phyloP scores from a whole-genome alignment of 2,329 filamentous ascomycete genomes.

The Aspergillus quadricinctus region DNA sequence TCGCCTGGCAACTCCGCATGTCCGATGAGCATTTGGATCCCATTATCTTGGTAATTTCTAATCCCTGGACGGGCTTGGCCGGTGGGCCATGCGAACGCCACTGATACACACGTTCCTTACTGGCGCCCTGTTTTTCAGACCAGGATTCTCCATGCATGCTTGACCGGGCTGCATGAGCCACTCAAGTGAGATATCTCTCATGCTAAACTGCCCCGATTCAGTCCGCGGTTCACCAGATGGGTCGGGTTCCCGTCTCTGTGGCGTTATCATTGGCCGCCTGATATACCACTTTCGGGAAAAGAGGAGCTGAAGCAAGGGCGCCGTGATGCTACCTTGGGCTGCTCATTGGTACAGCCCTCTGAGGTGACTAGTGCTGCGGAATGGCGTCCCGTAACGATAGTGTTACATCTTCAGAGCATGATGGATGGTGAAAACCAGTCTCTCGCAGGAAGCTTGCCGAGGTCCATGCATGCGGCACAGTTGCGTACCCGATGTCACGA shows the following conservation, averaged over 20 bases:
- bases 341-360: slow-evolving; percentile 16
- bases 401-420: background rate
- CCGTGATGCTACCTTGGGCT: slow-evolving; percentile 6
- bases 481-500: background rate
- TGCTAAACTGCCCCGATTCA: slow-evolving; percentile 8
- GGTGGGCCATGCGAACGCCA: slow-evolving; percentile 12
- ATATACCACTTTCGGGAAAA: slow-evolving; percentile 12
- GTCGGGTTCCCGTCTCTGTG: slow-evolving; percentile 6
- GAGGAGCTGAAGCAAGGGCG: slow-evolving; percentile 11
- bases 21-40: background rate
- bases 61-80: background rate
- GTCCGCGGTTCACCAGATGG: slow-evolving; percentile 7
- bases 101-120: slow-evolving; percentile 15
- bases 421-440: background rate
- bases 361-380: slow-evolving; percentile 6
- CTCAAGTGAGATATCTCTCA: slow-evolving; percentile 5
- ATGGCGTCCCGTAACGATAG: slow-evolving; percentile 5
- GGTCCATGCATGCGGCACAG: background rate
- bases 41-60: background rate
- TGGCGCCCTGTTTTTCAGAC: slow-evolving; percentile 5
- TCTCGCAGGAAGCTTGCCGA: background rate
- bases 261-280: slow-evolving; percentile 11
- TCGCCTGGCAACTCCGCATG: background rate
- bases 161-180: slow-evolving; percentile 11
- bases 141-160: slow-evolving; percentile 11